A percentile compares a stretch with the other conserved stretches of the same genome.
These are phyloP conservation scores for Keqinozyma sinolaborantium DNA, from an alignment of 1,139 yeast species.

Conservation along the genomic window DNA sequence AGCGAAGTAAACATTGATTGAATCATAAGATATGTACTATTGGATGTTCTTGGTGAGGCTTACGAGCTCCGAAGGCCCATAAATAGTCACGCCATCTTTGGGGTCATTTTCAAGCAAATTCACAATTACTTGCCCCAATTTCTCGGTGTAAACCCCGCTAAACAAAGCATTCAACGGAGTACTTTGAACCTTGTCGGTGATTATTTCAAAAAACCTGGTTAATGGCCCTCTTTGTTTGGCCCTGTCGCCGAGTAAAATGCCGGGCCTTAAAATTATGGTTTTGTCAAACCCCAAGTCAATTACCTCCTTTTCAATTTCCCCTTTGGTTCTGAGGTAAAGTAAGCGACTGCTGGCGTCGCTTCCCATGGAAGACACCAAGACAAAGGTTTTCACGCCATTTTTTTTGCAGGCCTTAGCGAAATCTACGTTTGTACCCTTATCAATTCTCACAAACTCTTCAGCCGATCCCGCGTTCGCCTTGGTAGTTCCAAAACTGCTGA, in stretches of 20 bases:
- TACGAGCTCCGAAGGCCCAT: neutral
- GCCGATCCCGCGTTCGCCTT: slow-evolving; percentile 65
- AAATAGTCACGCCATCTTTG: neutral
- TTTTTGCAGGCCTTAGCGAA: slow-evolving; percentile 69
- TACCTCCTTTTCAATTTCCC: slow-evolving; percentile 60
- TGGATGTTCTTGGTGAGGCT: neutral
- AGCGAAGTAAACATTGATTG: too few species aligned
- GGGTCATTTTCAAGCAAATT: neutral
- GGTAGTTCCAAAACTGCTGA: slow-evolving; percentile 67
- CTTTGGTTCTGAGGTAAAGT: slow-evolving; percentile 59
- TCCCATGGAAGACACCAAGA: slow-evolving; percentile 59
- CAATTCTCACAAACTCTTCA: slow-evolving; percentile 59
- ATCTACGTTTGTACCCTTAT: slow-evolving; percentile 62
- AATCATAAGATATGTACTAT: too few species aligned
- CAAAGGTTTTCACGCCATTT: slow-evolving; percentile 60
- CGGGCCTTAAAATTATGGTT: slow-evolving; percentile 71
- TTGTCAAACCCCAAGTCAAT: slow-evolving; percentile 57
- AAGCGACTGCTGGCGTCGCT: slow-evolving; percentile 53
- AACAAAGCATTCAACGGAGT: neutral
- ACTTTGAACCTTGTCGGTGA: slow-evolving; percentile 15
- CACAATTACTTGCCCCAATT: neutral
- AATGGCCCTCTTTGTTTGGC: slow-evolving; percentile 36
- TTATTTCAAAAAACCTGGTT: slow-evolving; percentile 17
- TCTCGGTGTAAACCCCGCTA: neutral
- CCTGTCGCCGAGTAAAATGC: slow-evolving; percentile 61